Evolutionary conservation across 2,329 filamentous ascomycete species (phyloP).

Genomic region (Calonectria fujianensis): DNA sequence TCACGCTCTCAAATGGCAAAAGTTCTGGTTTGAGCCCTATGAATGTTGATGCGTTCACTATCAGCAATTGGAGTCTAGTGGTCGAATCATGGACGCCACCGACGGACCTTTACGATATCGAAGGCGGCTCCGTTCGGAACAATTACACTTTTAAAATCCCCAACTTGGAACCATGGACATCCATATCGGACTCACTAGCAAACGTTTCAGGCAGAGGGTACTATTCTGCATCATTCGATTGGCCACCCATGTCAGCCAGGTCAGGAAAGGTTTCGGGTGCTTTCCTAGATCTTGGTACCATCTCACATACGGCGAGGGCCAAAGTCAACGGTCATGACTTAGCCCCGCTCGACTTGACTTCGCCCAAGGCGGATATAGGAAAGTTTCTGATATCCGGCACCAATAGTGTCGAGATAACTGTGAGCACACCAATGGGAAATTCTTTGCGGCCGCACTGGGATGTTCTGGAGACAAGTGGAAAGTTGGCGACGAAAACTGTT

Average conservation of each 20-base stretch:
- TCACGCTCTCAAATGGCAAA: not conserved
- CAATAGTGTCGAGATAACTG: not conserved
- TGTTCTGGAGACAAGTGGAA: not conserved
- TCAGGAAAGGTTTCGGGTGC: not conserved
- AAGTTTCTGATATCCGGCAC: not conserved
- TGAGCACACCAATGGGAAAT: not conserved
- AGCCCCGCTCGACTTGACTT: not conserved
- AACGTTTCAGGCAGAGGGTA: not conserved
- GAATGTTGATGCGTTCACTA: not conserved
- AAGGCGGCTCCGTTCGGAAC: not conserved
- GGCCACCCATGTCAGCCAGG: not conserved
- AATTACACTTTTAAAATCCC: not conserved
- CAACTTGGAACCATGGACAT: not conserved
- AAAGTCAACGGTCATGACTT: not conserved
- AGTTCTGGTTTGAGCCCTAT: not conserved
- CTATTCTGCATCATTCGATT: not conserved
- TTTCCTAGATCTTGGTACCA: constrained; percentile 2
- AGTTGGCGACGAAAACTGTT: constrained; percentile 8
- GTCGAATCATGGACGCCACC: not conserved
- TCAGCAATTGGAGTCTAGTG: constrained; percentile 5
- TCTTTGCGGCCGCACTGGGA: not conserved
- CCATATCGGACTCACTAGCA: not conserved
- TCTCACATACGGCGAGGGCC: not conserved
- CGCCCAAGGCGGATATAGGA: not conserved
- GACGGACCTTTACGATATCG: not conserved